A percentile compares a stretch with the other conserved stretches of the same genome.
Evolutionary conservation across 805 yeast species (phyloP).

Genomic region (Millerozyma acaciae): DNA sequence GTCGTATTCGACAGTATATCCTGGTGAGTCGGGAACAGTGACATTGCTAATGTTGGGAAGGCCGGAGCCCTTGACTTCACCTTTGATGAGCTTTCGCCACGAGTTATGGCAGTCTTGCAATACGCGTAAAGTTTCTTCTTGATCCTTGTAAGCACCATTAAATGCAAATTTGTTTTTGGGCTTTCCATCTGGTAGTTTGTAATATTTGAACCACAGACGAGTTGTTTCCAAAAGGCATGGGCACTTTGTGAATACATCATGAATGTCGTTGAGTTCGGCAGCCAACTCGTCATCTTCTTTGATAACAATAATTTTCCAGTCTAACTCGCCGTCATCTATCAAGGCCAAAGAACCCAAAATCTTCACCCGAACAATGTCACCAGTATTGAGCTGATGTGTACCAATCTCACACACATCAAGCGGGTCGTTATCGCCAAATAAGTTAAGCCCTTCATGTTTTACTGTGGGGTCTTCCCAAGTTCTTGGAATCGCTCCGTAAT

Average conservation of each 20-base stretch:
- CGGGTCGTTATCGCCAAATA: slow-evolving; percentile 45
- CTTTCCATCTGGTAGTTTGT: slow-evolving; percentile 97
- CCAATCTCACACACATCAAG: slow-evolving; percentile 83
- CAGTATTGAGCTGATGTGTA: slow-evolving; percentile 58
- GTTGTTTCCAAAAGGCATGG: slow-evolving; percentile 94
- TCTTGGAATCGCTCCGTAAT: slow-evolving; percentile 87
- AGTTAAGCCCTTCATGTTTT: slow-evolving; percentile 38
- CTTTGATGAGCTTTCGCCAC: slow-evolving; percentile 73
- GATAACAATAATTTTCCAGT: slow-evolving; percentile 89
- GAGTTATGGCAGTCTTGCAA: slow-evolving; percentile 79
- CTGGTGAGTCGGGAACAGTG: slow-evolving; percentile 29
- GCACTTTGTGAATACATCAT: slow-evolving; percentile 82
- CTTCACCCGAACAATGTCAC: slow-evolving; percentile 82
- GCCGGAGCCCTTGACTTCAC: slow-evolving; percentile 40
- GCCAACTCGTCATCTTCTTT: slow-evolving; percentile 85
- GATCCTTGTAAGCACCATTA: slow-evolving; percentile 87
- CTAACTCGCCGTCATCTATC: slow-evolving; percentile 88
- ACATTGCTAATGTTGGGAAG: slow-evolving; percentile 37
- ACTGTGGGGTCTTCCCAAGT: slow-evolving; percentile 96
- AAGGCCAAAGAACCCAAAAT: slow-evolving; percentile 92
- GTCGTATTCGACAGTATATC: slow-evolving; percentile 18
- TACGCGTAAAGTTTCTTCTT: slow-evolving; percentile 79
- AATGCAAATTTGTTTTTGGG: slow-evolving; percentile 96
- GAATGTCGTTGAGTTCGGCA: slow-evolving; percentile 78
- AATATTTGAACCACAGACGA: slow-evolving; percentile 96